These are phyloP conservation scores for Thozetella sp. DNA, from an alignment of 495 filamentous ascomycete genomes.

Conservation along the genomic window DNA sequence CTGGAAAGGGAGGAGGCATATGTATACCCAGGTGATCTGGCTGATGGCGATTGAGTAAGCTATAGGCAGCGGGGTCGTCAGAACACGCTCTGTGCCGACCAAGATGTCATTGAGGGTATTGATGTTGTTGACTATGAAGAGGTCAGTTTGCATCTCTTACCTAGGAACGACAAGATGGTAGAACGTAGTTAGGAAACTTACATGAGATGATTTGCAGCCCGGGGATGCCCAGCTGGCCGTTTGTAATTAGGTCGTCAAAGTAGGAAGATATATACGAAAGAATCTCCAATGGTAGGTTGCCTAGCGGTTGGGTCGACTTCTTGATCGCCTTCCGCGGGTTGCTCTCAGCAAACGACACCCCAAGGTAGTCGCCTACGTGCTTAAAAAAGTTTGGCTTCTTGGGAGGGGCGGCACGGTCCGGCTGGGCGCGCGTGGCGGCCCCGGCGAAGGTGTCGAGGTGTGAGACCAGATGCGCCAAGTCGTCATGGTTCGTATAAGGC, in stretches of 20 bases:
- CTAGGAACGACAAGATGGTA: neutral
- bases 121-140: constrained; percentile 44
- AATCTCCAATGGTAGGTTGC: constrained; percentile 79
- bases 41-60: constrained; percentile 85
- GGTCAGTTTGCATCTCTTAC: neutral
- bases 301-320: constrained; percentile 60
- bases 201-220: constrained; percentile 50
- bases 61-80: constrained; percentile 81
- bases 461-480: constrained; percentile 57
- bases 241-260: constrained; percentile 54
- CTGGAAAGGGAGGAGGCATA: constrained; percentile 83
- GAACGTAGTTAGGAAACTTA: constrained; percentile 11
- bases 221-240: constrained; percentile 53
- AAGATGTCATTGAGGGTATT: constrained; percentile 71
- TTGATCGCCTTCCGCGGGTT: constrained; percentile 78
- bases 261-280: constrained; percentile 72
- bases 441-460: constrained; percentile 73
- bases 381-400: constrained; percentile 57
- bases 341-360: constrained; percentile 67
- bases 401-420: constrained; percentile 29
- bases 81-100: constrained; percentile 75
- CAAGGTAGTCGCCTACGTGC: constrained; percentile 66
- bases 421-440: constrained; percentile 57
- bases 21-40: constrained; percentile 88
- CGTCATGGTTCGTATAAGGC: constrained; percentile 75